phyloP scores from a whole-genome alignment of 1,284 basidiomycete species.

The Anthracocystis walkeri region DNA sequence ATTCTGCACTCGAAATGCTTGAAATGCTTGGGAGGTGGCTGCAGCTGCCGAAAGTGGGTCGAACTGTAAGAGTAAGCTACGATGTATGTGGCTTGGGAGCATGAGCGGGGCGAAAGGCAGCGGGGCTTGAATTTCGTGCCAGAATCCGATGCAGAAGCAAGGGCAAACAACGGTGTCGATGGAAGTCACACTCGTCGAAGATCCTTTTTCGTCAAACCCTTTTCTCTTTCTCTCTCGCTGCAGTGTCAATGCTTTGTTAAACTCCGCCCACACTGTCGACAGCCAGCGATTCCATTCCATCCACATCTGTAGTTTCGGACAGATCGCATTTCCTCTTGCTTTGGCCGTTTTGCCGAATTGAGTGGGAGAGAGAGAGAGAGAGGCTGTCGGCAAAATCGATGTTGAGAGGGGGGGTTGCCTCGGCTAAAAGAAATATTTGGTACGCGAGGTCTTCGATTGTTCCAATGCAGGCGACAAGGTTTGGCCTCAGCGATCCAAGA shows the following conservation, averaged over 20 bases:
- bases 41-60: background rate
- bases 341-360: background rate
- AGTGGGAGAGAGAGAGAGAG: background rate
- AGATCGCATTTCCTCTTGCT: background rate
- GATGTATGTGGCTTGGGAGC: background rate
- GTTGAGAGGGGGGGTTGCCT: background rate
- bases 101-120: background rate
- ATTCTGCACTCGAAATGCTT: no score
- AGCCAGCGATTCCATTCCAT: background rate
- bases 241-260: background rate
- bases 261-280: no score
- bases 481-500: background rate
- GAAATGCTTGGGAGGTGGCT: background rate
- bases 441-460: conserved; percentile 1
- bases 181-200: background rate
- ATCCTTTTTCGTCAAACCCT: no score
- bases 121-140: background rate
- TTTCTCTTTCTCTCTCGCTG: background rate
- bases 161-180: background rate
- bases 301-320: background rate
- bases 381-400: background rate
- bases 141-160: background rate
- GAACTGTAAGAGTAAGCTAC: background rate
- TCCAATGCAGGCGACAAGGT: conserved; percentile 7
- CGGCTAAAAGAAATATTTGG: background rate